phyloP scores from a whole-genome alignment of 1,284 basidiomycete species.

The Austroboletus olivaceoglutinosus region DNA sequence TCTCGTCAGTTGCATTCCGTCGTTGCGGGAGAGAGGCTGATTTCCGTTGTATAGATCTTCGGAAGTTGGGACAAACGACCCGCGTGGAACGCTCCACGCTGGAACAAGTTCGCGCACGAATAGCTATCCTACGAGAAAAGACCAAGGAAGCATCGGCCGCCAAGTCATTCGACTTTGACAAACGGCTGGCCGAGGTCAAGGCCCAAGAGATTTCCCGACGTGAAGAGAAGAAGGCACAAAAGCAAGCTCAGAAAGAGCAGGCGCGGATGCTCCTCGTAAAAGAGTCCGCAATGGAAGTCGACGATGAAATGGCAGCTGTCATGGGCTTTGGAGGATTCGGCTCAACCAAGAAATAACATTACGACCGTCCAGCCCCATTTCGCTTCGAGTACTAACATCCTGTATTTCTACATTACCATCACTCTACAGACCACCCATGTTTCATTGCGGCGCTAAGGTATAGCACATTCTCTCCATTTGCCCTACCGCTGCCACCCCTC shows the following conservation, averaged over 20 bases:
- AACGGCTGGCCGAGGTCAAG: conserved; percentile 81
- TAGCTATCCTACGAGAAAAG: conserved; percentile 84
- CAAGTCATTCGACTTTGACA: conserved; percentile 91
- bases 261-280: conserved; percentile 61
- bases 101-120: conserved; percentile 87
- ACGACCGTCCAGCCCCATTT: neutral
- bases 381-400: conserved; percentile 20
- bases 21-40: conserved; percentile 3
- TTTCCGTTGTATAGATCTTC: conserved; percentile 64
- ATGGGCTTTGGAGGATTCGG: conserved; percentile 97
- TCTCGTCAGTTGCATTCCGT: conserved; percentile 63
- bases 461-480: conserved; percentile 8
- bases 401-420: conserved; percentile 32
- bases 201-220: conserved; percentile 64
- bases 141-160: conserved; percentile 77
- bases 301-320: conserved; percentile 72
- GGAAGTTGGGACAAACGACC: conserved; percentile 92
- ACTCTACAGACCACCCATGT: neutral
- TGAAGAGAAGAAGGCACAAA: conserved; percentile 68
- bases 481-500: neutral
- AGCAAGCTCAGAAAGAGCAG: conserved; percentile 70
- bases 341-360: conserved; percentile 66
- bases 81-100: conserved; percentile 87
- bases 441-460: conserved; percentile 17
- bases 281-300: conserved; percentile 49